These are phyloP conservation scores for Pulveroboletus sp. DNA, from an alignment of 1,284 basidiomycete genomes.

Conservation along the genomic window DNA sequence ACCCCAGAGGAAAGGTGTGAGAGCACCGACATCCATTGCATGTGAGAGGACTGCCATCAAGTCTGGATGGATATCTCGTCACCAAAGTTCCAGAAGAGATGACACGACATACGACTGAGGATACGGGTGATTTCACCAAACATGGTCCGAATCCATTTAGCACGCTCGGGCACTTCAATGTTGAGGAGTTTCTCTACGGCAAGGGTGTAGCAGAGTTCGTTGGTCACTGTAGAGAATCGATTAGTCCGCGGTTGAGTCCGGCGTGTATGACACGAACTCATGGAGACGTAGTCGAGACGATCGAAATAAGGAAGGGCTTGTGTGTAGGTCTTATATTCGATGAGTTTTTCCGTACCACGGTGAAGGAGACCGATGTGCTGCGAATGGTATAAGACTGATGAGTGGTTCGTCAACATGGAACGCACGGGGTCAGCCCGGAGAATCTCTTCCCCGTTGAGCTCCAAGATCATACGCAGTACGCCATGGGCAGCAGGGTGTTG, in stretches of 20 bases:
- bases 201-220: constrained; percentile 94
- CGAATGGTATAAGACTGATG: constrained; percentile 7
- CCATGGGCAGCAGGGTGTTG: constrained; percentile 99
- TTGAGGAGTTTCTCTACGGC: constrained; percentile 99
- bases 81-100: background rate
- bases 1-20: constrained; percentile 99
- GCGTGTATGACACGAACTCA: constrained; percentile 69
- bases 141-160: constrained; percentile 97
- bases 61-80: constrained; percentile 47
- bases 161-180: constrained; percentile 97
- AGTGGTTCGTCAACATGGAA: constrained; percentile 16
- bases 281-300: constrained; percentile 97
- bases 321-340: constrained; percentile 98
- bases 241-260: background rate
- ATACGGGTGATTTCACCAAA: constrained; percentile 98
- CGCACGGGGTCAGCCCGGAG: constrained; percentile 85
- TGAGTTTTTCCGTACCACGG: constrained; percentile 97
- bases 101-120: constrained; percentile 75
- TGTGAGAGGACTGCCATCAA: constrained; percentile 98
- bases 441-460: constrained; percentile 97
- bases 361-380: constrained; percentile 96
- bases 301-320: constrained; percentile 99
- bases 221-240: constrained; percentile 70
- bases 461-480: constrained; percentile 96
- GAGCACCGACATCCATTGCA: constrained; percentile 95